Conservation (phyloP, 1,139 yeast species). For the Taphrina pruni region DNA sequence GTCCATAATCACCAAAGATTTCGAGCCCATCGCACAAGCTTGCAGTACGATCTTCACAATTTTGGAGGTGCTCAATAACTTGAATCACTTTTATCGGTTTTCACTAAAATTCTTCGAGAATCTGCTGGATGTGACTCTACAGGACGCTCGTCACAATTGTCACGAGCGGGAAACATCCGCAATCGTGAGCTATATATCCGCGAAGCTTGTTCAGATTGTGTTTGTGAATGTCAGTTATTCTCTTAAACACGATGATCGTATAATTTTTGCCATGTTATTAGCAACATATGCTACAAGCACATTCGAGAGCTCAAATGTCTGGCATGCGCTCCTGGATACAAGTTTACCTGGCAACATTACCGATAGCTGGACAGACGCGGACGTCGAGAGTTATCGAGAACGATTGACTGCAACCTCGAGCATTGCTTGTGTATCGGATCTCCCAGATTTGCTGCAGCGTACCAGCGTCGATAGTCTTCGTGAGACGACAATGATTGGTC, state of each 20-base stretch:
- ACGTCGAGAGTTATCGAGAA: not conserved
- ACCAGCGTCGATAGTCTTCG: not conserved
- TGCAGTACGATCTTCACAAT: slow-evolving; percentile 61
- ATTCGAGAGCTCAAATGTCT: not conserved
- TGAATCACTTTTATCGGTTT: slow-evolving; percentile 65
- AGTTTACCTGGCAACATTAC: not conserved
- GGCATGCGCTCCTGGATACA: slow-evolving; percentile 1
- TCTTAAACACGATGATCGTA: slow-evolving; percentile 59
- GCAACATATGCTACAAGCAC: slow-evolving; percentile 5
- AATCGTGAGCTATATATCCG: slow-evolving; percentile 51
- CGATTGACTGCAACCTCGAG: not conserved
- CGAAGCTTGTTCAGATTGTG: slow-evolving; percentile 57
- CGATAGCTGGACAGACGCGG: not conserved
- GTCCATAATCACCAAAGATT: slow-evolving; percentile 58
- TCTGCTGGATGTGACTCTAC: slow-evolving; percentile 56
- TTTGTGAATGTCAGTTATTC: slow-evolving; percentile 60
- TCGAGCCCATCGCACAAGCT: slow-evolving; percentile 62
- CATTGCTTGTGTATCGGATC: not conserved
- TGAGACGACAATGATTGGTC: not conserved
- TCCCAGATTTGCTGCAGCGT: not conserved
- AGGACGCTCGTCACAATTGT: slow-evolving; percentile 23
- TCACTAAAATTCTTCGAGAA: slow-evolving; percentile 59
- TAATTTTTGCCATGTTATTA: slow-evolving; percentile 57
- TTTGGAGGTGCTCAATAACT: slow-evolving; percentile 55
- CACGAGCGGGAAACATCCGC: slow-evolving; percentile 41